These are phyloP conservation scores for Talaromyces verruculosus DNA, from an alignment of 2,329 filamentous ascomycete species.

Conservation along the genomic window DNA sequence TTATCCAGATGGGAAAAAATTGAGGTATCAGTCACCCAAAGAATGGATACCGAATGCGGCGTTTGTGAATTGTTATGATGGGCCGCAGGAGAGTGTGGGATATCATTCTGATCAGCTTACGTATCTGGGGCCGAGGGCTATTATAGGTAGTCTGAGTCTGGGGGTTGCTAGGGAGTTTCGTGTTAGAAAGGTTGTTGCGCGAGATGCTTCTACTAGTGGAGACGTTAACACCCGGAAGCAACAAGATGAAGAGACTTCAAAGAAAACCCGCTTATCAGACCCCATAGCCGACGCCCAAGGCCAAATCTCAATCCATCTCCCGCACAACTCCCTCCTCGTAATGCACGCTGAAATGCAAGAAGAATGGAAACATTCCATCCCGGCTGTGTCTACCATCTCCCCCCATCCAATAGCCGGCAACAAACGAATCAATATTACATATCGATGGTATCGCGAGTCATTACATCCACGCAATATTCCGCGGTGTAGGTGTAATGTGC, in stretches of 20 bases:
- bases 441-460: conserved; percentile 76
- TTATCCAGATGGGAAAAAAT: conserved; percentile 69
- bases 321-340: conserved; percentile 87
- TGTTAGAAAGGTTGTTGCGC: conserved; percentile 70
- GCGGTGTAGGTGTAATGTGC: conserved; percentile 70
- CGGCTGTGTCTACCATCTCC: conserved; percentile 71
- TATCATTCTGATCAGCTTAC: conserved; percentile 93
- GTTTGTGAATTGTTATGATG: conserved; percentile 92
- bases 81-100: conserved; percentile 77
- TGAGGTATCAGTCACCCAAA: conserved; percentile 71
- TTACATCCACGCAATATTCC: conserved; percentile 79
- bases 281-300: conserved; percentile 64
- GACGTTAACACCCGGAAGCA: background rate
- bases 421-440: conserved; percentile 88
- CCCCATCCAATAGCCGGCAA: conserved; percentile 81
- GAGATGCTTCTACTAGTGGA: conserved; percentile 48
- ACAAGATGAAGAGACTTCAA: background rate
- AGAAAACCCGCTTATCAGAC: conserved; percentile 22
- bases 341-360: conserved; percentile 99
- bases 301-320: conserved; percentile 88
- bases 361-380: conserved; percentile 88
- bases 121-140: conserved; percentile 81
- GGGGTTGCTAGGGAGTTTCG: conserved; percentile 94
- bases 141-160: conserved; percentile 87
- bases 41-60: conserved; percentile 84